Percentiles rank a stretch among this genome's conserved stretches.
phyloP scores from a whole-genome alignment of 371 early-diverging fungal species.

The Rhizopus microsporus region DNA sequence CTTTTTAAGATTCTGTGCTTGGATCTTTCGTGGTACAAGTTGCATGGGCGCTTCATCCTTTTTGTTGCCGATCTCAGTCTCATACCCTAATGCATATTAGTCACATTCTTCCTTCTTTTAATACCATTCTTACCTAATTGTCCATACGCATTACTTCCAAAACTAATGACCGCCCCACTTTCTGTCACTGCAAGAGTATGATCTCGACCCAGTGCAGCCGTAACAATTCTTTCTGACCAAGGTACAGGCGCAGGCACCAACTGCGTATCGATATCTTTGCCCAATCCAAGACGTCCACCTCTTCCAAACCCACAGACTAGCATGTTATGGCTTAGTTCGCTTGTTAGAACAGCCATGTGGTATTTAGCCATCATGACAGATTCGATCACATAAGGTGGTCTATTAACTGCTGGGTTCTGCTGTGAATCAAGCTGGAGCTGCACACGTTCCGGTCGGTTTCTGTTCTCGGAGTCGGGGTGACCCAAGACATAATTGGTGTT shows the following conservation, averaged over 20 bases:
- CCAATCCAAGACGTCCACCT: slow-evolving; percentile 72
- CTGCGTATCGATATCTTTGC: slow-evolving; percentile 56
- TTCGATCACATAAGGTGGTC: slow-evolving; percentile 38
- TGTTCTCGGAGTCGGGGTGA: slow-evolving; percentile 66
- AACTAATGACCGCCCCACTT: slow-evolving; percentile 51
- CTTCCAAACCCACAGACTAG: slow-evolving; percentile 74
- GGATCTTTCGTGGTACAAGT: slow-evolving; percentile 59
- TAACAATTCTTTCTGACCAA: slow-evolving; percentile 52
- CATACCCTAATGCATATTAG: slow-evolving; percentile 40
- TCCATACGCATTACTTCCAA: slow-evolving; percentile 67
- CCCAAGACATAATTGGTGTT: slow-evolving; percentile 75
- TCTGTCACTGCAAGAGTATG: slow-evolving; percentile 69
- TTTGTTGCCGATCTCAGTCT: slow-evolving; percentile 29
- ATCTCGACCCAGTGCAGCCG: slow-evolving; percentile 70
- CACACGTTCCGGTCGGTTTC: slow-evolving; percentile 66
- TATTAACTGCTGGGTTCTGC: slow-evolving; percentile 18
- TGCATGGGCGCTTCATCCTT: slow-evolving; percentile 50
- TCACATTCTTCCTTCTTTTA: background rate
- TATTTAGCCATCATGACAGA: slow-evolving; percentile 67
- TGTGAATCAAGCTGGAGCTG: slow-evolving; percentile 47
- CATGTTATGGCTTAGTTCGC: slow-evolving; percentile 46
- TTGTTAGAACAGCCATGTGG: slow-evolving; percentile 66
- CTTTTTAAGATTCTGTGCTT: slow-evolving; percentile 54
- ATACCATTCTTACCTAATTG: slow-evolving; percentile 59
- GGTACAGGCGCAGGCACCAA: slow-evolving; percentile 52